These are phyloP conservation scores for Rhizopogon roseolus DNA, from an alignment of 768 basidiomycete genomes.

Conservation along the genomic window DNA sequence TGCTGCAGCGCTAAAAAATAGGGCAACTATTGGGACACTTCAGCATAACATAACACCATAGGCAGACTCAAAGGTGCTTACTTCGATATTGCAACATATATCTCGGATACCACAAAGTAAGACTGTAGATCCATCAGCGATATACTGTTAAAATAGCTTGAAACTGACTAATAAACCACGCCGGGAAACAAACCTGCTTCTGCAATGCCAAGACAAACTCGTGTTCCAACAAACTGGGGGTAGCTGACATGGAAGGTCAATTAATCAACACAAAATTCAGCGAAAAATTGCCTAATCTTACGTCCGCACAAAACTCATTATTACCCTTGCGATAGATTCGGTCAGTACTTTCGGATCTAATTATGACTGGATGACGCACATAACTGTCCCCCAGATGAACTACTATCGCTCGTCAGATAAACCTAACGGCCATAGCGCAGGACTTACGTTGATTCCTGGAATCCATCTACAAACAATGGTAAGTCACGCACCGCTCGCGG, in stretches of 20 bases:
- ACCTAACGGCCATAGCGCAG: not conserved
- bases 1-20: conserved; percentile 65
- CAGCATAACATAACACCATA: not conserved
- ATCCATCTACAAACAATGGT: conserved; percentile 42
- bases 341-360: not conserved
- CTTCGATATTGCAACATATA: conserved; percentile 51
- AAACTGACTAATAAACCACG: conserved; percentile 62
- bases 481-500: conserved; percentile 12
- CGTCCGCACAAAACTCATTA: conserved; percentile 69
- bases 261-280: not conserved
- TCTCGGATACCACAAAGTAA: conserved; percentile 68
- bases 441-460: conserved; percentile 55
- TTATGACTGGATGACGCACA: conserved; percentile 32
- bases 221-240: conserved; percentile 52
- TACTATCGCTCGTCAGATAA: conserved; percentile 13
- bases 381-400: conserved; percentile 62
- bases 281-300: conserved; percentile 15
- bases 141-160: too few species aligned
- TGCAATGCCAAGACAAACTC: conserved; percentile 56
- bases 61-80: not conserved
- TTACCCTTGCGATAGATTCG: conserved; percentile 33
- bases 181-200: conserved; percentile 75
- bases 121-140: conserved; percentile 23
- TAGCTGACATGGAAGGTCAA: conserved; percentile 34
- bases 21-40: conserved; percentile 30